Evolutionary conservation across 164 flowering plant genomes (phyloP).

Genomic region (Liriodendron chinense): DNA sequence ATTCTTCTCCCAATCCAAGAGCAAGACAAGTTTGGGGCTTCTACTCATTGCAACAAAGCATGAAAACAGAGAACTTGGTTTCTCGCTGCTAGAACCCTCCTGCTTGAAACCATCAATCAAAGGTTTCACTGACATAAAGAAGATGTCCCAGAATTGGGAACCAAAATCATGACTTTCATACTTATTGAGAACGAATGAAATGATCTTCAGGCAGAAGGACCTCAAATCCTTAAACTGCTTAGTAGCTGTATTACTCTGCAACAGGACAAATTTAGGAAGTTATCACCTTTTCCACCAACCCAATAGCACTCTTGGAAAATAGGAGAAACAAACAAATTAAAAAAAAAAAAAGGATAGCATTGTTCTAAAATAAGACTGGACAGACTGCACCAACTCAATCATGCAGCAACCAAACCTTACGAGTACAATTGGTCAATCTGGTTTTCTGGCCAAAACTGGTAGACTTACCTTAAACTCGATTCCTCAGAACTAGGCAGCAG

Average conservation of each 20-base stretch:
- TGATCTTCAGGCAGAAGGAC: conserved; percentile 72
- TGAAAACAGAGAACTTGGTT: conserved; percentile 83
- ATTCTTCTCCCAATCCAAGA: conserved; percentile 47
- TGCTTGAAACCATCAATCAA: conserved; percentile 70
- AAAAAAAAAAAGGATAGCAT: background rate
- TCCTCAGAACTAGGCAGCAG: background rate
- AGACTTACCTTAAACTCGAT: background rate
- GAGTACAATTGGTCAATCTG: background rate
- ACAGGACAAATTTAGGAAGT: background rate
- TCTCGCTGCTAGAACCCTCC: conserved; percentile 87
- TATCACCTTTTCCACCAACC: background rate
- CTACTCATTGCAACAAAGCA: conserved; percentile 90
- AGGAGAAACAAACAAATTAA: background rate
- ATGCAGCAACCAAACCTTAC: background rate
- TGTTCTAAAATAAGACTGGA: background rate
- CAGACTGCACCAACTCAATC: background rate
- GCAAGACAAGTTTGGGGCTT: conserved; percentile 61
- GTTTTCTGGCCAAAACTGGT: background rate
- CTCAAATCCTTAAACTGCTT: conserved; percentile 82
- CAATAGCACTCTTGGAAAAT: background rate
- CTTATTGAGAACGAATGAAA: conserved; percentile 62
- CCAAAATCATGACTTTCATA: conserved; percentile 67
- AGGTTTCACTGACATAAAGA: conserved; percentile 65
- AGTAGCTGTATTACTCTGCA: conserved; percentile 44
- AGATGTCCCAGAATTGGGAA: conserved; percentile 70